Evolutionary conservation across 345 rosid genomes (phyloP).

Genomic region (Brassica juncea): DNA sequence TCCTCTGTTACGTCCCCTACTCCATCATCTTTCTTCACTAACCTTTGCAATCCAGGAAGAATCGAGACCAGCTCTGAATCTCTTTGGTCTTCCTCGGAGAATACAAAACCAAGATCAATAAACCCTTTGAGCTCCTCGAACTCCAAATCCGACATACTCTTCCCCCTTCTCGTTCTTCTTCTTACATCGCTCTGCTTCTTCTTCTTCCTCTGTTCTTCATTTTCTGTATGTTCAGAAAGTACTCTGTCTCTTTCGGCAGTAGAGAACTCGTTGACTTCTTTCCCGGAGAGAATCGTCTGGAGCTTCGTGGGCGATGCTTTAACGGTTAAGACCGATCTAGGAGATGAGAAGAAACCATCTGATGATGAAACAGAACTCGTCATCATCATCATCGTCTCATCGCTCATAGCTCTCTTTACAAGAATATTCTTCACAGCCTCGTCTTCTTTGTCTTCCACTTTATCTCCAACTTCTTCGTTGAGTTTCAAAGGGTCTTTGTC

Average conservation of each 20-base stretch:
- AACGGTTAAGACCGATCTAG: slow-evolving; percentile 45
- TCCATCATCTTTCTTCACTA: slow-evolving; percentile 33
- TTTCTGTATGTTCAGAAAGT: slow-evolving; percentile 4
- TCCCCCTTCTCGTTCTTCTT: slow-evolving; percentile 38
- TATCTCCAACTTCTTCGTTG: background rate
- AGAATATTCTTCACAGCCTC: slow-evolving; percentile 24
- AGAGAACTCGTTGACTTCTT: slow-evolving; percentile 41
- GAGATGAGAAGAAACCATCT: slow-evolving; percentile 45
- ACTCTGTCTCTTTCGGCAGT: slow-evolving; percentile 4
- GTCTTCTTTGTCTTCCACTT: slow-evolving; percentile 21
- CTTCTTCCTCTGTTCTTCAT: slow-evolving; percentile 25
- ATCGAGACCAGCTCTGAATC: slow-evolving; percentile 54
- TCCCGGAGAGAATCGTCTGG: slow-evolving; percentile 55
- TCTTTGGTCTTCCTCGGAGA: slow-evolving; percentile 59
- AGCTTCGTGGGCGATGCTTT: slow-evolving; percentile 44
- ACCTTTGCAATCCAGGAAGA: slow-evolving; percentile 63
- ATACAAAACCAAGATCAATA: slow-evolving; percentile 77
- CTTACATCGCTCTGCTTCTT: slow-evolving; percentile 27
- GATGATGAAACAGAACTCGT: slow-evolving; percentile 33
- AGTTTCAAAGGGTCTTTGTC: slow-evolving; percentile 2
- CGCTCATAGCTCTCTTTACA: slow-evolving; percentile 50
- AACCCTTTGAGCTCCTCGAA: slow-evolving; percentile 71
- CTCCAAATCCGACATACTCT: slow-evolving; percentile 68
- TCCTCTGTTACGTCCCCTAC: slow-evolving; percentile 14
- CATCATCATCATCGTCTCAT: slow-evolving; percentile 40